Conservation (phyloP, 768 basidiomycete species). For the Albatrellus ellisii region DNA sequence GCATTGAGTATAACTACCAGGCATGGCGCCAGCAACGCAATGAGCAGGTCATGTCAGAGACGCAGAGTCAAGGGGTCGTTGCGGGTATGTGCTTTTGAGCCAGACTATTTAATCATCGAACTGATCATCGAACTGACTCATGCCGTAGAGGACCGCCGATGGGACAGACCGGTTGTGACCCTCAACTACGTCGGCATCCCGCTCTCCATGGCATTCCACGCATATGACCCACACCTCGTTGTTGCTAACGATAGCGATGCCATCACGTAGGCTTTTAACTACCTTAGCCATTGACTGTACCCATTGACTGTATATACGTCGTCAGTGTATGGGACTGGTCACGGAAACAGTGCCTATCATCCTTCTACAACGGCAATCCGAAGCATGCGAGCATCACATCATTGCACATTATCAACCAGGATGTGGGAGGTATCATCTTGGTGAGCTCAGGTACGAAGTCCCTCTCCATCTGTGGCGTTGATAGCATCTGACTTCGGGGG, state of each 20-base stretch:
- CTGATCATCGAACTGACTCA: constrained; percentile 4
- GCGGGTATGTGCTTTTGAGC: constrained; percentile 46
- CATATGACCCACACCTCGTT: constrained; percentile 82
- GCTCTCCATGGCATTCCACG: constrained; percentile 76
- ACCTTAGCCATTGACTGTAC: constrained; percentile 4
- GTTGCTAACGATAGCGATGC: constrained; percentile 78
- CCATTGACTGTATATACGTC: background rate
- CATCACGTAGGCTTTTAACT: constrained; percentile 52
- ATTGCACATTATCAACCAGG: constrained; percentile 89
- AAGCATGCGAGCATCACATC: constrained; percentile 75
- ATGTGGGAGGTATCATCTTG: constrained; percentile 81
- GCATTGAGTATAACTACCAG: constrained; percentile 87
- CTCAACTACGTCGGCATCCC: constrained; percentile 48
- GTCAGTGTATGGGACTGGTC: constrained; percentile 93
- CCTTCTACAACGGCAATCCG: constrained; percentile 85
- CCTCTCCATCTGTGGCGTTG: background rate
- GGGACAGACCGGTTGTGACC: constrained; percentile 63
- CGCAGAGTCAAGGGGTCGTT: constrained; percentile 50
- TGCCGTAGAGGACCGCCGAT: constrained; percentile 40
- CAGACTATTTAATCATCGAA: background rate
- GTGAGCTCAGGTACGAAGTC: constrained; percentile 62
- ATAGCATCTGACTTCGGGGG: background rate
- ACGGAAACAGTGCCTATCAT: constrained; percentile 57
- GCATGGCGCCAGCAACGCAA: constrained; percentile 90
- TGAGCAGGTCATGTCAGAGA: constrained; percentile 62